Conservation (phyloP, 768 basidiomycete genomes). For the Filobasidium wieringae region DNA sequence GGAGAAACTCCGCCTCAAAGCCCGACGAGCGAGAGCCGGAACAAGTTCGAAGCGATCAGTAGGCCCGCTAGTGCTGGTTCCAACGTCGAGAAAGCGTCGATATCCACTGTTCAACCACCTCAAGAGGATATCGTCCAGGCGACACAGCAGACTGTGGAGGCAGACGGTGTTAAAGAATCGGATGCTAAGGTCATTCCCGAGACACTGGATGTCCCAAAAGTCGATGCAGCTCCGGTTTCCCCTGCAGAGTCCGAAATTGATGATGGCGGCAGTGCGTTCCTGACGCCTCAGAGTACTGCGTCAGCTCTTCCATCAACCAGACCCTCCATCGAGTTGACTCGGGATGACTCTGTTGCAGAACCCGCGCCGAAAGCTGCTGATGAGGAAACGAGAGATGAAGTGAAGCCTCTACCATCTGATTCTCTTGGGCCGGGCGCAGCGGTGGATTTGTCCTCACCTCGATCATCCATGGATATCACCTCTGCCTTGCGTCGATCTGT, state of each 20-base stretch:
- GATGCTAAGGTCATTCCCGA: not conserved
- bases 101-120: too few relatives aligned
- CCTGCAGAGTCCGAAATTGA: slow-evolving; percentile 5
- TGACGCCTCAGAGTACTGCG: slow-evolving; percentile 21
- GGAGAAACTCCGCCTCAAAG: not conserved
- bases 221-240: not conserved
- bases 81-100: too few relatives aligned
- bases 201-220: not conserved
- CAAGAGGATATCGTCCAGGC: not conserved
- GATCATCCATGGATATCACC: not conserved
- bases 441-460: slow-evolving; percentile 5
- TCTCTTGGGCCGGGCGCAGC: too few relatives aligned
- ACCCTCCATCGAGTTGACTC: not conserved
- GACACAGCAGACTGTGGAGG: not conserved
- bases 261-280: slow-evolving; percentile 19
- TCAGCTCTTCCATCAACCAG: slow-evolving; percentile 13
- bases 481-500: not conserved
- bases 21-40: not conserved
- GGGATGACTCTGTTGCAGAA: not conserved
- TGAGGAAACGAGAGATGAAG: not conserved
- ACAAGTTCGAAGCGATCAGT: not conserved
- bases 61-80: too few relatives aligned
- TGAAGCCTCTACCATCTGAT: too few relatives aligned
- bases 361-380: not conserved
- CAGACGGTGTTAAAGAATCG: not conserved